These are phyloP conservation scores for Solanum etuberosum DNA, from an alignment of 257 asterid species.

Conservation along the genomic window DNA sequence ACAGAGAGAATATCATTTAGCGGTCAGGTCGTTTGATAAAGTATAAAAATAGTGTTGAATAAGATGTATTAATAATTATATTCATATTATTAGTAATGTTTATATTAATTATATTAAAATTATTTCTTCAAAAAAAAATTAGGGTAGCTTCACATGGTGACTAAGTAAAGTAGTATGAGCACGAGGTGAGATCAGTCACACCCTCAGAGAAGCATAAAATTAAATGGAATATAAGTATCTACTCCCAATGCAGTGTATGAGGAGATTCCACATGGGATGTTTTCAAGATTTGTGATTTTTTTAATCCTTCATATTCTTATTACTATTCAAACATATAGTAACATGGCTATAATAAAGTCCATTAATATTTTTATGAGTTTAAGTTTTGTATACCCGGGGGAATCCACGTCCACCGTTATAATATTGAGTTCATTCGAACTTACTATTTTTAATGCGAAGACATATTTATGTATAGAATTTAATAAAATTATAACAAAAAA, in stretches of 20 bases:
- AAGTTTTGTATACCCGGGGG: neutral
- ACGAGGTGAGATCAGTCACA: neutral
- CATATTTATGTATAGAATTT: neutral
- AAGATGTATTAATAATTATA: too few relatives aligned
- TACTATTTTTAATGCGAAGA: neutral
- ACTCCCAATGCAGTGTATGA: neutral
- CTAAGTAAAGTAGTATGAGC: neutral
- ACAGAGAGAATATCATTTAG: too few relatives aligned
- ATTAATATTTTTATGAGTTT: neutral
- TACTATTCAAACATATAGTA: neutral
- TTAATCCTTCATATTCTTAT: neutral
- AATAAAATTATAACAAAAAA: neutral
- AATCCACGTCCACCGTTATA: neutral
- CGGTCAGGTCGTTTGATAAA: neutral
- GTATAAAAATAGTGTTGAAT: too few relatives aligned
- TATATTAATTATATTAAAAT: neutral
- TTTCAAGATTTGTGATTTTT: neutral
- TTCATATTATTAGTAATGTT: neutral
- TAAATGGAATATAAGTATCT: neutral
- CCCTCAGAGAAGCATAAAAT: neutral
- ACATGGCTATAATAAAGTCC: neutral
- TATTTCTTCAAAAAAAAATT: neutral
- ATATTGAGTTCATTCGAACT: neutral
- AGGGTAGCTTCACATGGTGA: neutral
- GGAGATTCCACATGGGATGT: constrained; percentile 4